Percentiles rank a stretch among this genome's conserved stretches.
Conservation (phyloP, 106 monocot species). For the Dioscorea alata region DNA sequence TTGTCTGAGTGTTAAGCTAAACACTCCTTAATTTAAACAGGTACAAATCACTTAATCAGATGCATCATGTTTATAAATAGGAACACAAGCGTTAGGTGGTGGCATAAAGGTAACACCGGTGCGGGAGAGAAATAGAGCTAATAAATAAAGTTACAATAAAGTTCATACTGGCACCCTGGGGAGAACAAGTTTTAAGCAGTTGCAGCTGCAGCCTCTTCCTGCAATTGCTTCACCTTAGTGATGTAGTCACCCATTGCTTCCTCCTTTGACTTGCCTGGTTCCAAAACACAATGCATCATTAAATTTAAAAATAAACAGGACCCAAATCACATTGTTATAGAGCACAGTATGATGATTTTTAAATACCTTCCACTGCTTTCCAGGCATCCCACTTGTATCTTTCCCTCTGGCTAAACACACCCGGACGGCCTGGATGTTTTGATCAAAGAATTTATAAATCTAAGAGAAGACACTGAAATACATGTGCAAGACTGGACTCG, state of each 20-base stretch:
- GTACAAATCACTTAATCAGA: no score
- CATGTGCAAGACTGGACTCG: not conserved
- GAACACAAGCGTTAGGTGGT: no score
- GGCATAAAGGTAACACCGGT: no score
- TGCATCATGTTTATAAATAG: no score
- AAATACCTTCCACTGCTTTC: conserved; percentile 75
- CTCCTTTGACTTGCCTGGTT: conserved; percentile 7
- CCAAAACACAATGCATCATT: not conserved
- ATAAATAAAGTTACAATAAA: no score
- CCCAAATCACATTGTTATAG: not conserved
- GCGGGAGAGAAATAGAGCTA: no score
- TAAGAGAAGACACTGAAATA: not conserved
- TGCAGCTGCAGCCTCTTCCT: conserved; percentile 7
- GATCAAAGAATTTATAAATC: not conserved
- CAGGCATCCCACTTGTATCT: conserved; percentile 93
- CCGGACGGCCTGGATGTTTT: conserved; percentile 51
- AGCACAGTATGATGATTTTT: not conserved
- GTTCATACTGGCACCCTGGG: no score
- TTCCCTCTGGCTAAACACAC: conserved; percentile 52
- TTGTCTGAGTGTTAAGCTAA: no score
- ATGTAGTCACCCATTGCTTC: conserved; percentile 13
- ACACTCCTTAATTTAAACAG: no score
- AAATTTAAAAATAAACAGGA: not conserved
- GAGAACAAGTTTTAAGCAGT: not conserved
- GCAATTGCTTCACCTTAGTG: conserved; percentile 11